Base-by-base conservation (phyloP, 163 green algal genomes). In the Chlorella variabilis region DNA sequence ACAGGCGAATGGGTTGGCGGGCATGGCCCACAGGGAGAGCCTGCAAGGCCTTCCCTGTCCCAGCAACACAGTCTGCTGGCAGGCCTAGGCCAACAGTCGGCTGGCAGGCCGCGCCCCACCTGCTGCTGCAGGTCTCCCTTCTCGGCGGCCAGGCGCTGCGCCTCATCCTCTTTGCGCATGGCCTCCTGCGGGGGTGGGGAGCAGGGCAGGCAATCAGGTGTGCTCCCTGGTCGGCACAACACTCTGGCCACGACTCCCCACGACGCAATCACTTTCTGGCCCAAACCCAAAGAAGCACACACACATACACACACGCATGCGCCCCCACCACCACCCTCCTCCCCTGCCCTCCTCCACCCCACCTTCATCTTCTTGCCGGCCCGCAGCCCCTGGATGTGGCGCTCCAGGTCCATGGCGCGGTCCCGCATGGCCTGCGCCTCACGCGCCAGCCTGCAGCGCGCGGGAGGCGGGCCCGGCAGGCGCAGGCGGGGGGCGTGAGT, bases 391-490 rank as follows among this genome's bases (percentile, higher is more conserved):
- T 85, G 21, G 29, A 88, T 80, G 45, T 54, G 42, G 7, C 63
- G 71, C 58, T 85, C 42, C 70, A 88, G 31, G 20, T 85, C 78
- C 69, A 79, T 63, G 31, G 71, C 78, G 1, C 36, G 45, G 20
- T 68, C 54, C 20, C 38, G 69, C n/a, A 49, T 65, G 13, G 23
- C 23, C 20, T 48, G 18, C 15, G 78, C 61, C 75, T 85, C 78
- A 2, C 29, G n/a, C 6, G 51, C 71, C 69, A 88, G 77, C 45
- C 71, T 83, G 51, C 38, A 71, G 8, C n/a, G n/a, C n/a, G 63
- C 23, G 5, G 31, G 11, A 33, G 1, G n/a, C n/a, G n/a, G n/a
- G n/a, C n/a, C n/a, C 25, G 15, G 17, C 42, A 65, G 31, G 5
- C 29, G 31, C 45, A 77, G n/a, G 21, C 2, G 6, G 29, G 25